Conservation (phyloP, 768 basidiomycete genomes). For the Kwoniella bestiolae region DNA sequence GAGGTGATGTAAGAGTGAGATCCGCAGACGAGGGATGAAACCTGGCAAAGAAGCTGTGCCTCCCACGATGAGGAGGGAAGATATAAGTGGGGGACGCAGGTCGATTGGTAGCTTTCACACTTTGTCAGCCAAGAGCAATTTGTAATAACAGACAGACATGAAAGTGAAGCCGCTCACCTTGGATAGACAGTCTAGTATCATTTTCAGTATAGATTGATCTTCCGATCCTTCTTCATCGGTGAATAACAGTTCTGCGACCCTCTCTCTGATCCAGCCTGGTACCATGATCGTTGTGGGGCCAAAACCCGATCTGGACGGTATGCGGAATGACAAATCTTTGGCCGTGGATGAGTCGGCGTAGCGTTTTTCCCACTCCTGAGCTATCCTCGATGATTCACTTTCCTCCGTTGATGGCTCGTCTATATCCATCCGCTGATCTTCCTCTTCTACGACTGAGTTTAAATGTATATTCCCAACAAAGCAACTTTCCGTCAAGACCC, state of each 20-base stretch:
- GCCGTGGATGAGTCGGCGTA: slow-evolving; percentile 28
- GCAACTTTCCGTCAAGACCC: slow-evolving; percentile 85
- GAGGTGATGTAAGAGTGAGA: slow-evolving; percentile 72
- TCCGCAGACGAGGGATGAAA: slow-evolving; percentile 85
- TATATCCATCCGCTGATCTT: not conserved
- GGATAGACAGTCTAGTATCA: slow-evolving; percentile 75
- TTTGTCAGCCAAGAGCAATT: too few relatives aligned
- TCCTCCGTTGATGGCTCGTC: slow-evolving; percentile 7
- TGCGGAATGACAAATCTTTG: slow-evolving; percentile 17
- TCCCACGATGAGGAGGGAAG: slow-evolving; percentile 82
- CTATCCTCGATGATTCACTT: not conserved
- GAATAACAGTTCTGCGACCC: slow-evolving; percentile 87
- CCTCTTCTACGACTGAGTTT: not conserved
- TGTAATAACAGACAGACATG: too few relatives aligned
- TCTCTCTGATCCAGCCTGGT: slow-evolving; percentile 93
- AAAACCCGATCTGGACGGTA: slow-evolving; percentile 55
- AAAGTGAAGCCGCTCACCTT: too few relatives aligned
- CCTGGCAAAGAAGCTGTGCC: slow-evolving; percentile 91
- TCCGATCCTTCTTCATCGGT: slow-evolving; percentile 70
- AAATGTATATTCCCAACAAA: slow-evolving; percentile 68
- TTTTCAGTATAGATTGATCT: slow-evolving; percentile 80
- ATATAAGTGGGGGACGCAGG: slow-evolving; percentile 79
- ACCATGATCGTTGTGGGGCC: slow-evolving; percentile 78
- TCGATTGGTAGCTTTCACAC: slow-evolving; percentile 77
- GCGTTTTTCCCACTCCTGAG: slow-evolving; percentile 14